Percentiles rank a stretch among this genome's conserved stretches.
Conservation (phyloP, 192 early-diverging fungal genomes). For the Jimgerdemannia lactiflua region DNA sequence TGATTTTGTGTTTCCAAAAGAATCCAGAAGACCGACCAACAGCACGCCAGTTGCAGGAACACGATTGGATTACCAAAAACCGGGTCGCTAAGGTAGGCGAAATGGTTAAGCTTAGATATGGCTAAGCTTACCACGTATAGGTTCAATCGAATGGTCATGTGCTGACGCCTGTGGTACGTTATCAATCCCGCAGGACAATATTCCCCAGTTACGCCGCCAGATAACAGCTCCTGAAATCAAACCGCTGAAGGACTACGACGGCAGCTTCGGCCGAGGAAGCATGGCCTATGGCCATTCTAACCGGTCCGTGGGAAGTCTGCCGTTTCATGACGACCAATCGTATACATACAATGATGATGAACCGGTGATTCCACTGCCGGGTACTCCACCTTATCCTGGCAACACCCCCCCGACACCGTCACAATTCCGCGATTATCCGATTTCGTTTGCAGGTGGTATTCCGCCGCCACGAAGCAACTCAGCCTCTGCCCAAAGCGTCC, state of each 20-base stretch:
- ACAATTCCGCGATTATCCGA: not conserved
- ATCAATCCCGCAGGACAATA: not conserved
- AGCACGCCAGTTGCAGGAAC: constrained; percentile 67
- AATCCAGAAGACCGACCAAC: constrained; percentile 69
- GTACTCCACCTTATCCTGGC: not conserved
- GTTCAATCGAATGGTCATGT: no score
- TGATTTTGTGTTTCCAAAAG: constrained; percentile 84
- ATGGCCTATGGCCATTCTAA: not conserved
- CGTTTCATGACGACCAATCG: not conserved
- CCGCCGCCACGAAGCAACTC: constrained; percentile 12
- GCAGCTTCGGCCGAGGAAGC: constrained; percentile 15
- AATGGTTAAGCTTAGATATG: constrained; percentile 4
- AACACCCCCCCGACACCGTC: not conserved
- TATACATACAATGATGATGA: constrained; percentile 1
- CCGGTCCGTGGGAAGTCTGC: not conserved
- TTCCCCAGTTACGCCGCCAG: constrained; percentile 2
- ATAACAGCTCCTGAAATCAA: not conserved
- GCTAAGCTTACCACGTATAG: no score
- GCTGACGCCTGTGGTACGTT: no score
- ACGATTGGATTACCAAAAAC: constrained; percentile 64
- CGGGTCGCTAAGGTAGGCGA: constrained; percentile 12
- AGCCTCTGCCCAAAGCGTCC: not conserved
- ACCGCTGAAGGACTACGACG: not conserved
- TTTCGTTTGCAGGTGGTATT: not conserved
- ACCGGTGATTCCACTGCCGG: not conserved